Percentiles rank a stretch among this genome's conserved stretches.
phyloP scores from a whole-genome alignment of 169 alveolate genomes.

The Theileria orientalis region DNA sequence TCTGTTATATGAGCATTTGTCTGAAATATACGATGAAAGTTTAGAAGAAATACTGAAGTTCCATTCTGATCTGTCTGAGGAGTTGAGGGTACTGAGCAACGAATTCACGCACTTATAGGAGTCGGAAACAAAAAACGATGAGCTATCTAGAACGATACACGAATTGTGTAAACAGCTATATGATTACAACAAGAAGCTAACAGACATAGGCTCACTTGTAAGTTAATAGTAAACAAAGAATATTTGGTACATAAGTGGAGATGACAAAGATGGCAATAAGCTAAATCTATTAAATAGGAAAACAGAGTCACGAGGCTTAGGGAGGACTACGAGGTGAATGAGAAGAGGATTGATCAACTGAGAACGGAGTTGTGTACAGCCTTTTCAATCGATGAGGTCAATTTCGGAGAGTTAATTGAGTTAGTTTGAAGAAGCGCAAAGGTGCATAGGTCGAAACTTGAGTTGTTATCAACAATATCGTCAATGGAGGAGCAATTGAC shows the following conservation, averaged over 20 bases:
- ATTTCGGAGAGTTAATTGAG: background rate
- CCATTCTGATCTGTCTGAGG: conserved; percentile 2
- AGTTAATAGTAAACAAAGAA: background rate
- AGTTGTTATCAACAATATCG: background rate
- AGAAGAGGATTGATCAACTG: background rate
- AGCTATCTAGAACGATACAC: background rate
- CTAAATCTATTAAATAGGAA: background rate
- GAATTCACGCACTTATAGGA: background rate
- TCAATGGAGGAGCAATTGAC: background rate
- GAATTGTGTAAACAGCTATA: background rate
- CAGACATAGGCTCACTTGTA: background rate
- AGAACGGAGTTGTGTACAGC: background rate
- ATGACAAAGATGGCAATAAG: too few species aligned
- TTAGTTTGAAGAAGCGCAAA: background rate
- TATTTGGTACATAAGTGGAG: too few species aligned
- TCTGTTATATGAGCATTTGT: conserved; percentile 17
- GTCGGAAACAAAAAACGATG: conserved; percentile 3
- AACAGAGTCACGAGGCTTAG: background rate
- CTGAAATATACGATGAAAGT: conserved; percentile 49
- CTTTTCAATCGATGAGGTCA: background rate
- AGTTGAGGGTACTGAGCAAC: conserved; percentile 15
- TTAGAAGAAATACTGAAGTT: conserved; percentile 31
- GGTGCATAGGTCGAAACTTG: background rate
- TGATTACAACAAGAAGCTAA: conserved; percentile 1
- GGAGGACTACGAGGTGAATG: background rate